These are phyloP conservation scores for Volvox reticuliferus DNA, from an alignment of 139 green algal genomes.

Conservation along the genomic window DNA sequence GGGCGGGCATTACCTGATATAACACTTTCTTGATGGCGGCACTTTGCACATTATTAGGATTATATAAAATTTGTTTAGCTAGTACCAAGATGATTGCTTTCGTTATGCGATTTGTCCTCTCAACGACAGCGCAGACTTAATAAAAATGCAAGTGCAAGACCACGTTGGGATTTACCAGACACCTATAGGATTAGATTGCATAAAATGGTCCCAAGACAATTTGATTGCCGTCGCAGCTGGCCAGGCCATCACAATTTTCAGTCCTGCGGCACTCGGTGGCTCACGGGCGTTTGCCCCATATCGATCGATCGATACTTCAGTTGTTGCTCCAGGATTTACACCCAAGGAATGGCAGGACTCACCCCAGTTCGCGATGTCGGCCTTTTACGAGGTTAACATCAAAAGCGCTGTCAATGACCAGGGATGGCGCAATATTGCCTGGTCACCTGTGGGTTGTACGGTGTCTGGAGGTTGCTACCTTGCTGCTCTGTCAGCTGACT, in stretches of 20 bases:
- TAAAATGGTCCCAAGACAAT: constrained; percentile 36
- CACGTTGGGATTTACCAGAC: constrained; percentile 14
- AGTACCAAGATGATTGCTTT: too few relatives aligned
- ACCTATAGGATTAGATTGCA: background rate
- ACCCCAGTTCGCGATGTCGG: constrained; percentile 12
- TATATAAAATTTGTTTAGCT: too few relatives aligned
- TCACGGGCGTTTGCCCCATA: background rate
- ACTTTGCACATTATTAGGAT: too few relatives aligned
- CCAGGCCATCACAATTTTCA: constrained; percentile 16
- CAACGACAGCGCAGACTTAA: background rate
- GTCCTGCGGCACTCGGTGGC: background rate
- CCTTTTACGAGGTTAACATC: background rate
- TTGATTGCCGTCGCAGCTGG: constrained; percentile 20
- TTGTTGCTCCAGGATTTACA: background rate
- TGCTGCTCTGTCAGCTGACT: constrained; percentile 6
- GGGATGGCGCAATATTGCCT: background rate
- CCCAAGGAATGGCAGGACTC: constrained; percentile 30
- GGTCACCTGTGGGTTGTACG: constrained; percentile 28
- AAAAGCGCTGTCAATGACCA: background rate
- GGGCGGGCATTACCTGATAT: too few relatives aligned
- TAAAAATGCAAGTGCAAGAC: constrained; percentile 32
- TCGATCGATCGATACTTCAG: background rate
- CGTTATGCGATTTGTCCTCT: too few relatives aligned
- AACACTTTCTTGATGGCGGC: too few relatives aligned
- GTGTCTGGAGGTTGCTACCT: constrained; percentile 13